Base-by-base conservation (phyloP, 768 basidiomycete species). In the Suillus cothurnatus region DNA sequence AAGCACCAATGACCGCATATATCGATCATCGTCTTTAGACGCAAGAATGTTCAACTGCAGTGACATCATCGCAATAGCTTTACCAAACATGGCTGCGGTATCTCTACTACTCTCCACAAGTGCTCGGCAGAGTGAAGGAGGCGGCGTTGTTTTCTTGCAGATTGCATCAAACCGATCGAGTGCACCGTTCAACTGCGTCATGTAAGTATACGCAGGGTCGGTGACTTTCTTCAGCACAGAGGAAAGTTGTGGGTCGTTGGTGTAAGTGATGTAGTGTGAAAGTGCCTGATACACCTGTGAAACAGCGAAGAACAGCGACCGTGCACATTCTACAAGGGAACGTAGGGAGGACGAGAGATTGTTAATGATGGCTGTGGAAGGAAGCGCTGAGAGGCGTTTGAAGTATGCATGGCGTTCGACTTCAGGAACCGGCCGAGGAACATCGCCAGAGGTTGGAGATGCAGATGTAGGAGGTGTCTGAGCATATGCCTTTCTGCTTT, bases 351-450 rank as follows among this genome's bases (percentile, higher is more conserved):
- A 79, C 0, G 96, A 93, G 11, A 97, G 84, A 23, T 88, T 82
- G 69, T 85, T 86, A 23, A 88, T 83, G 38, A 87, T 82, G 9
- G 82, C 78, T 38, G 86, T 84, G 1, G 81, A 78, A 2, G 91
- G 91, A 6, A 94, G 79, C 38, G 89, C 88, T 2, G 94, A 95
- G 28, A 97, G 81, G n/a, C 95, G 88, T 43, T 91, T 90, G 79
- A 99, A 99, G 77, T 99, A 99, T 2, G 94, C 92, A 71, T 94
- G 92, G 28, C 93, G 87, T 72, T 96, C 93, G 4, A 86, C 84
- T 49, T 94, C 88, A 23, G 86, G 85, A 4, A 84, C 79, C 1
- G 82, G 76, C 50, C 79, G 81, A 7, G 70, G 61, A 49, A 69
- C 72, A 49, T 79, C 79, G 9, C 73, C 67, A 26, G 76, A 71